phyloP scores from a whole-genome alignment of 805 yeast genomes.

The Zygotorulaspora sp. region DNA sequence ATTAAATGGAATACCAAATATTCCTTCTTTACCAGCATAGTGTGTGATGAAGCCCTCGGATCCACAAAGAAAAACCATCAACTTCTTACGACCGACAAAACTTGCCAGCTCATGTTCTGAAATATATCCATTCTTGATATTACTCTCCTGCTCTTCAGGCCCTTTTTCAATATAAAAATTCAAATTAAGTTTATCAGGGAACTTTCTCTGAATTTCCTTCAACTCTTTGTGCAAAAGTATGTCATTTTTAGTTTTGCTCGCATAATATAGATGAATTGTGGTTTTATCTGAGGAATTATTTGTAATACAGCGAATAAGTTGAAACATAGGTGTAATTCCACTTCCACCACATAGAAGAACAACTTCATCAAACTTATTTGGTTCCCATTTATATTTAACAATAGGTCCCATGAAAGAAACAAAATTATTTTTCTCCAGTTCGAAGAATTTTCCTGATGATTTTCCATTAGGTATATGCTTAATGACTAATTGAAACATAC shows the following conservation, averaged over 20 bases:
- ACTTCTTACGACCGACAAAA: background rate
- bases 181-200: conserved; percentile 68
- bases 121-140: conserved; percentile 1
- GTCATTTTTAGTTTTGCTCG: conserved; percentile 73
- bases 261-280: conserved; percentile 57
- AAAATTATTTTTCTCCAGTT: conserved; percentile 56
- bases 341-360: conserved; percentile 81
- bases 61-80: conserved; percentile 4
- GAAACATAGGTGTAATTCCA: conserved; percentile 86
- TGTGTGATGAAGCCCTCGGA: conserved; percentile 1
- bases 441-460: conserved; percentile 64
- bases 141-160: conserved; percentile 1
- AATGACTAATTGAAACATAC: conserved; percentile 70
- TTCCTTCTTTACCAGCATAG: conserved; percentile 2
- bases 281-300: conserved; percentile 66
- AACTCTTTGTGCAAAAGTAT: conserved; percentile 66
- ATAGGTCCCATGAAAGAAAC: conserved; percentile 77
- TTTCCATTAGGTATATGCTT: conserved; percentile 70
- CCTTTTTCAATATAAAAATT: conserved; percentile 66
- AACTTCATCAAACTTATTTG: conserved; percentile 57
- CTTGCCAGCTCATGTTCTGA: conserved; percentile 1
- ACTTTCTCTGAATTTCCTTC: conserved; percentile 60
- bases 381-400: conserved; percentile 57
- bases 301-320: conserved; percentile 64
- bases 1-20: conserved; percentile 1